These are phyloP conservation scores for Macadamia tetraphylla DNA, from an alignment of 164 flowering plant species.

Conservation along the genomic window DNA sequence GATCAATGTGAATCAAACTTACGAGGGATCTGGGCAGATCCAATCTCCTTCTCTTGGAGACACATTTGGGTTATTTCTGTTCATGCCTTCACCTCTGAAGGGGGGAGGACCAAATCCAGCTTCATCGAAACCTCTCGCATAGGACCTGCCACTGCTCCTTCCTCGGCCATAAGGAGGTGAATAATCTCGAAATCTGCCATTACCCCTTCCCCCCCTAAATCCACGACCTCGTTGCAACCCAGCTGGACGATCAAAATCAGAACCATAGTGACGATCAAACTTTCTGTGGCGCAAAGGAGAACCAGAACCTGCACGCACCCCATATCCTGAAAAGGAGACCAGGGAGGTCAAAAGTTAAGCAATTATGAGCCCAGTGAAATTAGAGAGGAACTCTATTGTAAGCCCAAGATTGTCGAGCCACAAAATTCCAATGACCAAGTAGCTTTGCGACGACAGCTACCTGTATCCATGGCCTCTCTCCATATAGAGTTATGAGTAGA, in stretches of 20 bases:
- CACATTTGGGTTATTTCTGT: conserved; percentile 77
- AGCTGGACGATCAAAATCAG: conserved; percentile 45
- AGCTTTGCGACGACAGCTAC: conserved; percentile 21
- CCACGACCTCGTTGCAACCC: conserved; percentile 50
- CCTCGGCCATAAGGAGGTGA: conserved; percentile 77
- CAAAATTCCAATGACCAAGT: conserved; percentile 12
- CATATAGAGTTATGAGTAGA: conserved; percentile 11
- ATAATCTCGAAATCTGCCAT: conserved; percentile 58
- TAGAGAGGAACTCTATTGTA: background rate
- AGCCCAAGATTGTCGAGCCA: conserved; percentile 12
- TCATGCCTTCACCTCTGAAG: conserved; percentile 46
- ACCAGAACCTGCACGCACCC: conserved; percentile 70
- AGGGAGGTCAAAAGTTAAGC: conserved; percentile 28
- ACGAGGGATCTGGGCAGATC: conserved; percentile 77
- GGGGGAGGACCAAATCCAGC: conserved; percentile 46
- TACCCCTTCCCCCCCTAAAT: conserved; percentile 54
- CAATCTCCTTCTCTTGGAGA: conserved; percentile 95
- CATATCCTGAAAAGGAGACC: conserved; percentile 68
- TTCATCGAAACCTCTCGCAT: conserved; percentile 53
- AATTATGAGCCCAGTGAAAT: conserved; percentile 6
- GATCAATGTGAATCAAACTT: conserved; percentile 28
- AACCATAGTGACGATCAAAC: conserved; percentile 44
- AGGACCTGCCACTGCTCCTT: conserved; percentile 52
- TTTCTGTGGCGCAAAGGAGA: conserved; percentile 71
- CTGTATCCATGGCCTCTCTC: conserved; percentile 22